phyloP scores from a whole-genome alignment of 768 basidiomycete genomes.

The Leccinum aurantiacum region DNA sequence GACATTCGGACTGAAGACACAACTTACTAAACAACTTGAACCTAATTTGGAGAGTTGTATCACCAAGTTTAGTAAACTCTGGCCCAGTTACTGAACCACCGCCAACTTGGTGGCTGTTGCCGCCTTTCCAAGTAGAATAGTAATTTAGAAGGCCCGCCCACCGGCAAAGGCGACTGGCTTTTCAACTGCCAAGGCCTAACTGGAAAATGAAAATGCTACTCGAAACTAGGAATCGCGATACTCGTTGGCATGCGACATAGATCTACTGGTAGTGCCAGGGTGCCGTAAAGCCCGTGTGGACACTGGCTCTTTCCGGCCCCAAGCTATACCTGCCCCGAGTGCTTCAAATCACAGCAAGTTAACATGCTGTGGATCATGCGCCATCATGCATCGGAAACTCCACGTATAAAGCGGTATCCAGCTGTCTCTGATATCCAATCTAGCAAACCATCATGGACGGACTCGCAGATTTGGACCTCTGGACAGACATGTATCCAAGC shows the following conservation, averaged over 20 bases:
- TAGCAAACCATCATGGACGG: constrained; percentile 18
- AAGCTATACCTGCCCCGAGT: background rate
- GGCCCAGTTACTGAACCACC: background rate
- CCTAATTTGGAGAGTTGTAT: constrained; percentile 14
- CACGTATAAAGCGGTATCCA: constrained; percentile 15
- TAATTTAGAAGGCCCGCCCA: constrained; percentile 2
- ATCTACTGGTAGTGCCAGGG: background rate
- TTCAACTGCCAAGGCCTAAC: background rate
- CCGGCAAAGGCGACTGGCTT: background rate
- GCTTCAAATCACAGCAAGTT: constrained; percentile 20
- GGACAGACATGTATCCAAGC: constrained; percentile 9
- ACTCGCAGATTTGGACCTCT: background rate
- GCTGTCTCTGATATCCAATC: background rate
- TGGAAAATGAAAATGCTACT: background rate
- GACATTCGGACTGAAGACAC: constrained; percentile 39
- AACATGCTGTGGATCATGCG: constrained; percentile 21
- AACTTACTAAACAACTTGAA: background rate
- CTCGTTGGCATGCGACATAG: constrained; percentile 16
- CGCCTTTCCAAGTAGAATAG: constrained; percentile 10
- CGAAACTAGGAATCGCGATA: constrained; percentile 23
- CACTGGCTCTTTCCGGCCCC: background rate
- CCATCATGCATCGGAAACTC: background rate
- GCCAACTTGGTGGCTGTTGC: constrained; percentile 14
- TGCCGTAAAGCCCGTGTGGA: constrained; percentile 7
- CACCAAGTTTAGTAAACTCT: no score